These are phyloP conservation scores for Rhexocercosporidium sp. DNA, from an alignment of 2,329 filamentous ascomycete species.

Conservation along the genomic window DNA sequence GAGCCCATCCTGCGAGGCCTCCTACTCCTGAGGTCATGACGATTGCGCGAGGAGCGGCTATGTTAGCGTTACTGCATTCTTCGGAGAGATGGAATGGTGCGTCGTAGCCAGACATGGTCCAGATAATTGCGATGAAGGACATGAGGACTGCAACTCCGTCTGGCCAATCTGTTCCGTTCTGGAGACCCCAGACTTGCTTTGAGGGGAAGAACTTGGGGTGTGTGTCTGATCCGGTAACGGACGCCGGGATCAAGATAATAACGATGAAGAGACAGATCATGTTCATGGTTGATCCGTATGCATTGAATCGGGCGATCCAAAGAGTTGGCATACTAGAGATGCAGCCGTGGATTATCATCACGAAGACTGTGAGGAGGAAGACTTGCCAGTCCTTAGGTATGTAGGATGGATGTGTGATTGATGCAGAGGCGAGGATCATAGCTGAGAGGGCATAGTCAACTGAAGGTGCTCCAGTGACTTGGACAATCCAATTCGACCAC, in stretches of 20 bases:
- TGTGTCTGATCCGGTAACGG: conserved; percentile 49
- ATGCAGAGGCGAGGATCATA: conserved; percentile 74
- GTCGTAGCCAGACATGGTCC: conserved; percentile 73
- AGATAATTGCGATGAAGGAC: conserved; percentile 73
- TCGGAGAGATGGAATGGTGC: conserved; percentile 75
- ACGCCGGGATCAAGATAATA: conserved; percentile 70
- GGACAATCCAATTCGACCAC: conserved; percentile 73
- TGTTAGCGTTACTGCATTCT: conserved; percentile 74
- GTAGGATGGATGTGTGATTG: conserved; percentile 71
- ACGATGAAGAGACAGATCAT: conserved; percentile 69
- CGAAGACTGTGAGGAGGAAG: conserved; percentile 68
- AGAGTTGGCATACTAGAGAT: conserved; percentile 75
- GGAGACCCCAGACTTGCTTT: conserved; percentile 69
- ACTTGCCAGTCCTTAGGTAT: conserved; percentile 68
- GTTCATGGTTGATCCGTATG: conserved; percentile 72
- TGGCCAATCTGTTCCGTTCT: conserved; percentile 70
- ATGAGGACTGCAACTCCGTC: conserved; percentile 71
- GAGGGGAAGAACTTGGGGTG: conserved; percentile 63
- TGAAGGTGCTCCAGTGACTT: conserved; percentile 68
- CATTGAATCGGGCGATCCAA: conserved; percentile 74
- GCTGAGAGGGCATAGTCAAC: conserved; percentile 70
- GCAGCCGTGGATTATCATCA: conserved; percentile 70
- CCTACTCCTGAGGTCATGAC: conserved; percentile 71
- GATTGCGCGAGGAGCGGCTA: conserved; percentile 74
- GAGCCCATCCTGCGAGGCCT: conserved; percentile 71